Evolutionary conservation across 129 eudicot genomes (phyloP), one percentile per base, ranked within the genome.

Genomic region (Cynara cardunculus): DNA sequence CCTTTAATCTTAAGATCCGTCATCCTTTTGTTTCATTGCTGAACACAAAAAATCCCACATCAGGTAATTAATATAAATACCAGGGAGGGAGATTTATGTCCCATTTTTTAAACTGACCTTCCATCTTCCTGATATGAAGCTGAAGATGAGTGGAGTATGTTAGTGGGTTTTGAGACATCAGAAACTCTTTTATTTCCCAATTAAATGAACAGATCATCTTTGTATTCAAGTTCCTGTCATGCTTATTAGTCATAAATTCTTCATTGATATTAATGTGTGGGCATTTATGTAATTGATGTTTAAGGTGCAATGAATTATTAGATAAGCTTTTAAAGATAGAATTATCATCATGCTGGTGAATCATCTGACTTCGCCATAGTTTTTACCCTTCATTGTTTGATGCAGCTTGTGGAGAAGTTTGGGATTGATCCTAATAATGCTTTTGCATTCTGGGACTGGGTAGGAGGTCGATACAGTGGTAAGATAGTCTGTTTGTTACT

Each of bases 361-460:
- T 41, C 34, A 34, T 44, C 44, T 56, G 71, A 78, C 59, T 56
- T 78, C 13, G 56, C 56, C 2, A 78, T 76, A 26, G 34, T 37
- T 70, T 28, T 80, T 49, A 80, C 73, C 59, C 69, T 34, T 13
- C 11, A 13, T 32, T 64, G 41, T 75, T 61, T 56, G 41, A 30
- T 85, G 83, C 94, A 95, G 99, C 99, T 95, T 71, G 99, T 95
- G 72, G 95, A 95, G 81, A 85, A 95, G 84, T 95, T 95, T 88
- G 99, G 99, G 64, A 95, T 95, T 67, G 97, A 95, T 87, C 99
- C 99, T 53, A 86, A 92, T 73, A 92, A 95, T 87, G 97, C 99
- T 82, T 95, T 95, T 92, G 97, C 97, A 44, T 95, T 95, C 89
- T 95, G 99, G 99, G 99, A 95, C 78, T 95, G 99, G 99, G 99